These are phyloP conservation scores for Pichia heedii DNA, from an alignment of 805 yeast species.

Conservation along the genomic window DNA sequence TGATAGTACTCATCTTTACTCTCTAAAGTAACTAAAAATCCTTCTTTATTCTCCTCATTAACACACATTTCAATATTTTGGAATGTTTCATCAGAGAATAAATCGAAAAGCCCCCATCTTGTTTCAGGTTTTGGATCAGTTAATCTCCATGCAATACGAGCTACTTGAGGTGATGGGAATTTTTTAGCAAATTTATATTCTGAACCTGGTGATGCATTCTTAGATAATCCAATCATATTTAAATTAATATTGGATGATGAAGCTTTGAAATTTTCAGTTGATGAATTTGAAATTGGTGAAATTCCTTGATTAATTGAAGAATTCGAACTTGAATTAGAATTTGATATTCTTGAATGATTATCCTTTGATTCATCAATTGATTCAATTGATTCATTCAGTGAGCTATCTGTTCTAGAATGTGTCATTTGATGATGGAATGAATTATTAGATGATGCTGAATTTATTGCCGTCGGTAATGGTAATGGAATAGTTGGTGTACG, in stretches of 20 bases:
- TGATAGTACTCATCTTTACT: background rate
- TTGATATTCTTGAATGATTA: background rate
- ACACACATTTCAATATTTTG: constrained; percentile 53
- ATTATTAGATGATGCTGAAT: background rate
- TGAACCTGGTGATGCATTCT: constrained; percentile 42
- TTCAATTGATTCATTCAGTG: background rate
- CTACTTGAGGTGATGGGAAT: constrained; percentile 51
- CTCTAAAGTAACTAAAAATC: constrained; percentile 15
- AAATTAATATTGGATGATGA: constrained; percentile 2
- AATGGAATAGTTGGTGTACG: constrained; percentile 2
- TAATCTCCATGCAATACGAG: constrained; percentile 72
- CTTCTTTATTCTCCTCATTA: constrained; percentile 31
- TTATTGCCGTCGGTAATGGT: background rate
- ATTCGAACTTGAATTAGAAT: constrained; percentile 1
- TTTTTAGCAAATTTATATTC: constrained; percentile 64
- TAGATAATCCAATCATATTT: constrained; percentile 1
- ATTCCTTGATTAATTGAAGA: constrained; percentile 4
- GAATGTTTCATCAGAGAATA: constrained; percentile 65
- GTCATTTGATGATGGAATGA: background rate
- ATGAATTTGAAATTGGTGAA: background rate
- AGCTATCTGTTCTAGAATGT: background rate
- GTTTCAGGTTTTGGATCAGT: constrained; percentile 53
- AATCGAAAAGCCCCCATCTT: constrained; percentile 49
- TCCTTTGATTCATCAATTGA: background rate
- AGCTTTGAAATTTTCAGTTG: background rate